Evolutionary conservation across 2,329 filamentous ascomycete species (phyloP).

Genomic region (Aspergillus phoenicis): DNA sequence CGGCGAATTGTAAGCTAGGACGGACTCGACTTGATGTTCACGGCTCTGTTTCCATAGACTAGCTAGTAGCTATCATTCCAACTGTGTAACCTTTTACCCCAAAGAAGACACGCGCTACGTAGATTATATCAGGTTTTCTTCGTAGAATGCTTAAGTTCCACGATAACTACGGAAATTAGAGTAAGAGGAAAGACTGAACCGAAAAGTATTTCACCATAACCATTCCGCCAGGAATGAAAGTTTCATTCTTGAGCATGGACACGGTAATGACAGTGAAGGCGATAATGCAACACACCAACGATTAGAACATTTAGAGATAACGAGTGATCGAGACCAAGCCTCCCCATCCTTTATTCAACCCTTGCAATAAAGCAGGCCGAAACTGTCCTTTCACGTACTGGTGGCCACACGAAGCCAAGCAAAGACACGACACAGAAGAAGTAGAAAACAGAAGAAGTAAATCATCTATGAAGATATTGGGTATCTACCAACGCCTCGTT

Average conservation of each 20-base stretch:
- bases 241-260: constrained; percentile 7
- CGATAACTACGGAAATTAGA: background rate
- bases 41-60: background rate
- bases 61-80: background rate
- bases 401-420: constrained; percentile 13
- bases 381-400: background rate
- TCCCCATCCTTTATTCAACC: background rate
- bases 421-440: constrained; percentile 20
- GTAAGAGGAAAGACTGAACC: background rate
- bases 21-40: background rate
- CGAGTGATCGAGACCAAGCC: constrained; percentile 7
- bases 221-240: background rate
- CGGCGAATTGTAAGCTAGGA: constrained; percentile 27
- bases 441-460: constrained; percentile 25
- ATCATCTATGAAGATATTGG: constrained; percentile 40
- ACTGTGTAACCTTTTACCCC: background rate
- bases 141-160: background rate
- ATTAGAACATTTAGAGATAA: constrained; percentile 6
- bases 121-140: no score
- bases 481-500: constrained; percentile 50
- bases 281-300: constrained; percentile 10
- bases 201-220: background rate
- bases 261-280: constrained; percentile 6
- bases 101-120: background rate
- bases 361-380: constrained; percentile 3